Conservation (phyloP, 257 asterid species). For the Thymus quinquecostatus region DNA sequence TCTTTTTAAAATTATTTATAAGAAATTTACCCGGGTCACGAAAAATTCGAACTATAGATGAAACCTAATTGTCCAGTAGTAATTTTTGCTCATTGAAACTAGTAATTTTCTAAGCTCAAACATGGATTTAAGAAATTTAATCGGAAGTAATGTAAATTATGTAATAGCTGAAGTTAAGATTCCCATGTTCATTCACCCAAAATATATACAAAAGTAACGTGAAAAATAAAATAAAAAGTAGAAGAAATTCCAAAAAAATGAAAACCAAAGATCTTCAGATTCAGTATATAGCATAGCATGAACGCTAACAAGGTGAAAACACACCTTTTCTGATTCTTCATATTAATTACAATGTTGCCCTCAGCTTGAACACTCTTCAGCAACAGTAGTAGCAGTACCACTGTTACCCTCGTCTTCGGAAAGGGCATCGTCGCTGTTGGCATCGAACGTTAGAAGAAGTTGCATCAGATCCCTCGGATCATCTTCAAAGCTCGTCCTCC, state of each 20-base stretch:
- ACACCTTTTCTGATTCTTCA: conserved; percentile 10
- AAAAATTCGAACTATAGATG: too few relatives aligned
- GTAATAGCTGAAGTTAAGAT: too few relatives aligned
- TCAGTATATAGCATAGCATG: not conserved
- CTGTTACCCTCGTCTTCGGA: conserved; percentile 37
- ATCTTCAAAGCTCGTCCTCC: conserved; percentile 42
- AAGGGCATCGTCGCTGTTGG: conserved; percentile 51
- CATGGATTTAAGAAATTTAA: too few relatives aligned
- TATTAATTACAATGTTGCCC: conserved; percentile 24
- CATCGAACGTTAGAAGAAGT: conserved; percentile 47
- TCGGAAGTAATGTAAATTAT: too few relatives aligned
- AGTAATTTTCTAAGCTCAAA: too few relatives aligned
- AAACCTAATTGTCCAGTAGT: too few relatives aligned
- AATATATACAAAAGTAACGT: conserved; percentile 14
- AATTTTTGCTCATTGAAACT: too few relatives aligned
- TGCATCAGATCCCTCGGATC: conserved; percentile 50
- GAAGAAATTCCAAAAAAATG: not conserved
- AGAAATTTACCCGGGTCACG: too few relatives aligned
- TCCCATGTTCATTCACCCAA: not conserved
- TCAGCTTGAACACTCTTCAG: conserved; percentile 42
- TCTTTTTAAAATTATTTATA: too few relatives aligned
- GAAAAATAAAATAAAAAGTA: not conserved
- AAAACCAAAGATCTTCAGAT: not conserved
- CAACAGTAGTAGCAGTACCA: conserved; percentile 31
- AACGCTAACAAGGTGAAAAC: conserved; percentile 15